Evolutionary conservation across 495 filamentous ascomycete genomes (phyloP).

Genomic region (Halenospora varia): DNA sequence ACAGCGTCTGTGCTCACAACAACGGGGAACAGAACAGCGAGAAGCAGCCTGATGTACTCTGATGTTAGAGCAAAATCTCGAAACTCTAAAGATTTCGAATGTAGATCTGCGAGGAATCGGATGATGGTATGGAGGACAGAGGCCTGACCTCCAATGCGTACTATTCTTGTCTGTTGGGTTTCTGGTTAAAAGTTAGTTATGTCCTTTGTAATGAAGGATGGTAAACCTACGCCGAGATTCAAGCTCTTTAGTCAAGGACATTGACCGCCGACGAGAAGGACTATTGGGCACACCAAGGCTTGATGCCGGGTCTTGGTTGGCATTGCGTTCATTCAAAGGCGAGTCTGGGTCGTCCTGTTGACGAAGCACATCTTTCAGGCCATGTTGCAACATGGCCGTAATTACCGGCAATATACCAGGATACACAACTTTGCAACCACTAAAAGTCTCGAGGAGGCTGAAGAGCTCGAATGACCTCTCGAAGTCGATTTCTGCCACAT

Average conservation of each 20-base stretch:
- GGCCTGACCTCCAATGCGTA: conserved; percentile 46
- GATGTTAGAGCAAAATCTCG: conserved; percentile 75
- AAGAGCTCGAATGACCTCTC: conserved; percentile 69
- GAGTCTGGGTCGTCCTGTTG: conserved; percentile 56
- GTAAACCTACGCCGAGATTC: conserved; percentile 43
- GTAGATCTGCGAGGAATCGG: conserved; percentile 74
- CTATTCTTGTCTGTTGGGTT: conserved; percentile 33
- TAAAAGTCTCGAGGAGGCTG: conserved; percentile 69
- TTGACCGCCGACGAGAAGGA: conserved; percentile 25
- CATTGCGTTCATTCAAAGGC: conserved; percentile 26
- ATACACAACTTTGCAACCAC: conserved; percentile 60
- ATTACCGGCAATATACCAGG: conserved; percentile 80
- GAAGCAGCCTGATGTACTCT: conserved; percentile 71
- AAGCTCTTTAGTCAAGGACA: conserved; percentile 40
- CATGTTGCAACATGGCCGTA: conserved; percentile 81
- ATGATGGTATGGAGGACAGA: conserved; percentile 66
- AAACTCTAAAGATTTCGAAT: conserved; percentile 67
- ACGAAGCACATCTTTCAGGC: conserved; percentile 61
- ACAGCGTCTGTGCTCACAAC: conserved; percentile 80
- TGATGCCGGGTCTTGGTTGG: conserved; percentile 2
- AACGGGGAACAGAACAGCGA: conserved; percentile 77
- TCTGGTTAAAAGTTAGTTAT: conserved; percentile 6
- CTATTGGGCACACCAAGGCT: conserved; percentile 11
- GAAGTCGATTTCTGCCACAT: conserved; percentile 71
- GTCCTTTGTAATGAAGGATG: not conserved